Evolutionary conservation across 2,329 filamentous ascomycete genomes (phyloP).

Genomic region (Monosporascus ibericus): DNA sequence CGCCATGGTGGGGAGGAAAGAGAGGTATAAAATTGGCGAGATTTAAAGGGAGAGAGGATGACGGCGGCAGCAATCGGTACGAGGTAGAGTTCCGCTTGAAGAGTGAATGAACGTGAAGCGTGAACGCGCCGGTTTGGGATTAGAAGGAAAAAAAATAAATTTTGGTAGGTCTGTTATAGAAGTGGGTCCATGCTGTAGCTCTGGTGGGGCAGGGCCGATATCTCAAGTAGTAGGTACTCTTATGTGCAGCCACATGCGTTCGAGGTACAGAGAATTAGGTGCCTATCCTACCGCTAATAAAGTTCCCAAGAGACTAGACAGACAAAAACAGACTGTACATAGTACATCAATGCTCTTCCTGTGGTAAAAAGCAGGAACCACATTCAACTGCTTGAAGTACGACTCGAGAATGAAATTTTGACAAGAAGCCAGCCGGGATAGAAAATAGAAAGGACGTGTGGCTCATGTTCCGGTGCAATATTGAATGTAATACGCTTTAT

Average conservation of each 20-base stretch:
- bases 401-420: too few relatives aligned
- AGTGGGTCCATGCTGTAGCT: background rate
- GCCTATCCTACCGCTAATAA: background rate
- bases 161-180: background rate
- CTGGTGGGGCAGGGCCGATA: background rate
- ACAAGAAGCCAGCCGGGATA: too few relatives aligned
- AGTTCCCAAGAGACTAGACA: background rate
- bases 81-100: background rate
- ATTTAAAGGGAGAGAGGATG: background rate
- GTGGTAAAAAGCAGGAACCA: too few relatives aligned
- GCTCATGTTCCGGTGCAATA: too few relatives aligned
- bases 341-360: background rate
- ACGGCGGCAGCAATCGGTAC: background rate
- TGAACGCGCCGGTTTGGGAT: background rate
- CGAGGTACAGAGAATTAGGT: background rate
- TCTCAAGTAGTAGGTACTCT: too few relatives aligned
- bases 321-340: background rate
- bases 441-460: too few relatives aligned
- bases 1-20: slow-evolving; percentile 7
- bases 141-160: background rate
- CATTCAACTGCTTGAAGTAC: too few relatives aligned
- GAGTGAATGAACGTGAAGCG: background rate
- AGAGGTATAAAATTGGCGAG: background rate
- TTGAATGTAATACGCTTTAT: too few relatives aligned
- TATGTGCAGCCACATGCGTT: too few relatives aligned